These are phyloP conservation scores for Chaetomidium leptoderma DNA, from an alignment of 495 filamentous ascomycete genomes.

Conservation along the genomic window DNA sequence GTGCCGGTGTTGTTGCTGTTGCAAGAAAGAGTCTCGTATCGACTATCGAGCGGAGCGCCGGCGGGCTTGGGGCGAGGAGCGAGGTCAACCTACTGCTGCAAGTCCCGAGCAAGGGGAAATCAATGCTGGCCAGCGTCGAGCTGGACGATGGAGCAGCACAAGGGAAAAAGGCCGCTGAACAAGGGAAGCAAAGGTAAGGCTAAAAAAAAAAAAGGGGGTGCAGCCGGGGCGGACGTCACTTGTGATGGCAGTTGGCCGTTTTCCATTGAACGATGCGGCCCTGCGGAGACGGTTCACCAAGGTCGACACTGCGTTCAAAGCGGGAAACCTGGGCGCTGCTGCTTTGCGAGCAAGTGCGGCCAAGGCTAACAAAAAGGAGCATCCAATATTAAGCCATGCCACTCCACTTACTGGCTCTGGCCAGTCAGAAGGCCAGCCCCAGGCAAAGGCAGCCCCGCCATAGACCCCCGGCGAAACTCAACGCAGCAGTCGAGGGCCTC, in stretches of 20 bases:
- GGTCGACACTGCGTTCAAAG: constrained; percentile 19
- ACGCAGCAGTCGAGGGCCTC: not conserved
- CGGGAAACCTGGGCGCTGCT: constrained; percentile 11
- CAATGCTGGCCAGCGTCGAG: constrained; percentile 19
- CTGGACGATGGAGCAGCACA: not conserved
- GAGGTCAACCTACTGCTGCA: not conserved
- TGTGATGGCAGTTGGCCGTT: constrained; percentile 12
- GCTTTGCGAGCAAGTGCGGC: constrained; percentile 18
- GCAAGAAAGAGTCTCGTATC: constrained; percentile 1
- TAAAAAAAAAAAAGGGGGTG: not conserved
- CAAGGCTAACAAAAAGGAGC: constrained; percentile 24
- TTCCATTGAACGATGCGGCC: constrained; percentile 23
- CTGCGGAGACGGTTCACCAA: not conserved
- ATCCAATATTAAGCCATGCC: constrained; percentile 14
- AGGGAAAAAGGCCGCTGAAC: constrained; percentile 6
- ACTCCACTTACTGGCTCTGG: not conserved
- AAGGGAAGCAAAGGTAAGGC: constrained; percentile 1
- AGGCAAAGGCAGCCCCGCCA: constrained; percentile 13
- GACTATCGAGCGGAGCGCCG: constrained; percentile 3
- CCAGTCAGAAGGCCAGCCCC: constrained; percentile 12
- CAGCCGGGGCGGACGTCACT: constrained; percentile 10
- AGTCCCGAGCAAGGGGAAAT: not conserved
- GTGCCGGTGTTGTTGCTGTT: constrained; percentile 4
- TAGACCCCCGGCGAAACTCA: constrained; percentile 1
- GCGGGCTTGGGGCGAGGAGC: constrained; percentile 8